phyloP scores from a whole-genome alignment of 2,329 filamentous ascomycete species.

The Penicillium hordei region DNA sequence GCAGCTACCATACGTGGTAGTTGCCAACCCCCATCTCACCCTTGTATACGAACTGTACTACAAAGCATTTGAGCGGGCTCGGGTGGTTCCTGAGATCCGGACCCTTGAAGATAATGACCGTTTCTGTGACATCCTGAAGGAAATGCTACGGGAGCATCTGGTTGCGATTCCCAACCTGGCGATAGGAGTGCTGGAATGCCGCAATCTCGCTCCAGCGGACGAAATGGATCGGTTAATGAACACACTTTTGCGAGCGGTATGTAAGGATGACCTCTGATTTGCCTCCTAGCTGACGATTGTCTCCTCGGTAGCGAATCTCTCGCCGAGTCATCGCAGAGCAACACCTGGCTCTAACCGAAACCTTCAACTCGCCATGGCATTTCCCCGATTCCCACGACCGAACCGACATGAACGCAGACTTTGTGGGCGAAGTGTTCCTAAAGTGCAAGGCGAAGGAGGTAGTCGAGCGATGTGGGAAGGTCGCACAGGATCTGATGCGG shows the following conservation, averaged over 20 bases:
- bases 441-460: constrained; percentile 90
- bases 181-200: constrained; percentile 90
- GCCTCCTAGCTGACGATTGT: constrained; percentile 11
- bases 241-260: constrained; percentile 80
- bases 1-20: constrained; percentile 89
- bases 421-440: constrained; percentile 93
- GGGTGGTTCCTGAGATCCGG: constrained; percentile 78
- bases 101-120: constrained; percentile 85
- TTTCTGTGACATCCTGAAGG: constrained; percentile 76
- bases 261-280: constrained; percentile 24
- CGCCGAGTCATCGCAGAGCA: constrained; percentile 96
- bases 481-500: constrained; percentile 71
- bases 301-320: constrained; percentile 70
- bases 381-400: constrained; percentile 74
- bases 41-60: constrained; percentile 97
- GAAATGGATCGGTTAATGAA: constrained; percentile 95
- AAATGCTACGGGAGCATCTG: constrained; percentile 81
- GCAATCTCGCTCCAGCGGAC: constrained; percentile 73
- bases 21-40: constrained; percentile 91
- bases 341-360: constrained; percentile 90
- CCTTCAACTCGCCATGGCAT: constrained; percentile 87
- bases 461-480: constrained; percentile 75
- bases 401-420: constrained; percentile 67
- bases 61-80: constrained; percentile 88
- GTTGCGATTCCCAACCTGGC: constrained; percentile 91